phyloP scores from a whole-genome alignment of 495 filamentous ascomycete species.

The Alectoria sarmentosa region DNA sequence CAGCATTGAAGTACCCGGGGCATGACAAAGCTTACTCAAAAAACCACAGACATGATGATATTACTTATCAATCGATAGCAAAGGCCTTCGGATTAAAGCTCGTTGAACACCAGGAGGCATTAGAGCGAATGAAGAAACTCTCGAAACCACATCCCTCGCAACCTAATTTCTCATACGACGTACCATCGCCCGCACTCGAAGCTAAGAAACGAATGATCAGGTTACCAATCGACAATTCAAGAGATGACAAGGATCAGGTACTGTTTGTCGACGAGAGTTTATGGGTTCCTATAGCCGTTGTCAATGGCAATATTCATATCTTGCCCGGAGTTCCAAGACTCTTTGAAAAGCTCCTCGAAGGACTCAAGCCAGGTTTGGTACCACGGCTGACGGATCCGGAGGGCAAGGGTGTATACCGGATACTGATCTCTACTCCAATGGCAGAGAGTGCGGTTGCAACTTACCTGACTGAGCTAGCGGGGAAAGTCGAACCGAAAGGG shows the following conservation, averaged over 20 bases:
- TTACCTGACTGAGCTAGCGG: constrained; percentile 74
- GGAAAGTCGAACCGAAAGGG: constrained; percentile 57
- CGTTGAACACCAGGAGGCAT: constrained; percentile 65
- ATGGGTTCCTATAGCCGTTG: constrained; percentile 83
- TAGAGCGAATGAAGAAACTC: constrained; percentile 73
- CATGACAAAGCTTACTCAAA: constrained; percentile 14
- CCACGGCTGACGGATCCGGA: constrained; percentile 69
- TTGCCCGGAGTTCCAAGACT: constrained; percentile 83
- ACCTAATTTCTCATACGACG: constrained; percentile 78
- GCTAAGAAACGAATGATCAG: constrained; percentile 87
- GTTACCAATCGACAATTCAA: constrained; percentile 63
- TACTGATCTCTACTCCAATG: constrained; percentile 80
- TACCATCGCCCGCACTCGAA: constrained; percentile 63
- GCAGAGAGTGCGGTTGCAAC: constrained; percentile 76
- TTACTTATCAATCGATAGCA: constrained; percentile 90
- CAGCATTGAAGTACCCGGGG: constrained; percentile 15
- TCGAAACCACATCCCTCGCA: constrained; percentile 64
- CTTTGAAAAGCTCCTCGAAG: constrained; percentile 70
- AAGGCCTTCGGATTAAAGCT: constrained; percentile 77
- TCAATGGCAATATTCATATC: constrained; percentile 91
- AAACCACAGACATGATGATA: constrained; percentile 76
- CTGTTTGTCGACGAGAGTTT: constrained; percentile 72
- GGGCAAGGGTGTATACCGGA: constrained; percentile 66
- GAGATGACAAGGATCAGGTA: constrained; percentile 55
- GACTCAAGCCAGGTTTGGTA: constrained; percentile 60